Percentiles rank a stretch among this genome's conserved stretches.
Evolutionary conservation across 768 basidiomycete genomes (phyloP).

Genomic region (Chalciporus piperatus): DNA sequence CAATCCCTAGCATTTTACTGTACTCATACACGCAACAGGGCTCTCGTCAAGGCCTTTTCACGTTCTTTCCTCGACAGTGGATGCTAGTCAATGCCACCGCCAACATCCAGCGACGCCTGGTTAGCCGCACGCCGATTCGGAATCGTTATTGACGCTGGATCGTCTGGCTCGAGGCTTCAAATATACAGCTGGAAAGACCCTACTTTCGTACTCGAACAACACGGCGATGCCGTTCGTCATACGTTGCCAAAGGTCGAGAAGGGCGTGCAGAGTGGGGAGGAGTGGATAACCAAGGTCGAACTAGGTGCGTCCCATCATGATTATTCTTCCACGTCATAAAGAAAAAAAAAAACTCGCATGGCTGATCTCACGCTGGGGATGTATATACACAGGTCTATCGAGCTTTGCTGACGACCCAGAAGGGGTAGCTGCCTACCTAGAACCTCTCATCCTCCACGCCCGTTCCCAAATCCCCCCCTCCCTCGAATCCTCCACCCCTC

Average conservation of each 20-base stretch:
- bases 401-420: slow-evolving; percentile 69
- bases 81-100: slow-evolving; percentile 65
- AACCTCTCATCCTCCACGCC: slow-evolving; percentile 83
- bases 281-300: slow-evolving; percentile 90
- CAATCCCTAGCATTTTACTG: neutral
- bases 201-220: slow-evolving; percentile 51
- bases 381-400: slow-evolving; percentile 69
- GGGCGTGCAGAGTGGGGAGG: slow-evolving; percentile 74
- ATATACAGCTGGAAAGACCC: slow-evolving; percentile 97
- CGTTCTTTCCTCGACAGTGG: slow-evolving; percentile 24
- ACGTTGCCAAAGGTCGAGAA: slow-evolving; percentile 86
- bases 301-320: slow-evolving; percentile 85
- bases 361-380: neutral
- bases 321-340: no score
- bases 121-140: slow-evolving; percentile 80
- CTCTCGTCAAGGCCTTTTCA: slow-evolving; percentile 18
- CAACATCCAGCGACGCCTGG: slow-evolving; percentile 70
- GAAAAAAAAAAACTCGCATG: neutral
- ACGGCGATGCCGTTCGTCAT: slow-evolving; percentile 47
- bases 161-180: slow-evolving; percentile 92
- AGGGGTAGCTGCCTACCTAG: slow-evolving; percentile 70
- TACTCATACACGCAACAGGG: slow-evolving; percentile 13
- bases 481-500: slow-evolving; percentile 76
- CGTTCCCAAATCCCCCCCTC: slow-evolving; percentile 82
- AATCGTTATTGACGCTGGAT: slow-evolving; percentile 97